Base-by-base conservation (phyloP, 805 yeast species). In the Pichia membranifaciens region DNA sequence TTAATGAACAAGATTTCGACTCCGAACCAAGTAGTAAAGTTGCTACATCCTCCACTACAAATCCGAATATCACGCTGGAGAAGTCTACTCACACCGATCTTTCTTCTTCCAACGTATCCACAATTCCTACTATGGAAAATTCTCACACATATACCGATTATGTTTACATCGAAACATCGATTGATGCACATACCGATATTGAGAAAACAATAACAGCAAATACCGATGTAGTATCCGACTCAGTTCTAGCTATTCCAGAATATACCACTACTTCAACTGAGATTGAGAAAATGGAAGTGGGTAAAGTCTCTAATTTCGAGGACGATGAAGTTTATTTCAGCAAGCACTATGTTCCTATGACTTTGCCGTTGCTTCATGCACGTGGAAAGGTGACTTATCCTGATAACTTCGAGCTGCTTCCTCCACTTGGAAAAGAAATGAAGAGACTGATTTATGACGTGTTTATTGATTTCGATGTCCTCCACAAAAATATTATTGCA, bases 391-490 rank as follows among this genome's bases (percentile, higher is more conserved):
- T 58, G 5, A 47, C 41, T 3, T 62, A 62, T 48, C 66, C 67
- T 2, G 35, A 42, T 18, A 44, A 32, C 22, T 17, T 54, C 5
- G 40, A 50, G 8, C 35, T 33, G 10, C 17, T 51, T 15, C 36
- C 58, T n/a, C 49, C 55, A 5, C 41, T 62, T 22, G 48, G 52
- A 6, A 42, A 47, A 2, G 61, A 59, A 43, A 56, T 67, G 56
- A 59, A 59, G 32, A 58, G 56, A 45, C 45, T 64, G 20, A 45
- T 54, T 15, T 63, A 62, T 43, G 66, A 61, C 44, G 52, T 56
- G 1, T 65, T 63, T 9, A 61, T 67, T 9, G 60, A 65, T 25
- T 53, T 67, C 23, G 52, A 49, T 13, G 49, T 62, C 7, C 39
- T 67, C 31, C 33, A 47, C 3, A 43, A 45, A 38, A 67, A 66